Percentiles rank a stretch among this genome's conserved stretches.
Evolutionary conservation across 176 grass and related monocot genomes (phyloP).

Genomic region (Bromus sterilis): DNA sequence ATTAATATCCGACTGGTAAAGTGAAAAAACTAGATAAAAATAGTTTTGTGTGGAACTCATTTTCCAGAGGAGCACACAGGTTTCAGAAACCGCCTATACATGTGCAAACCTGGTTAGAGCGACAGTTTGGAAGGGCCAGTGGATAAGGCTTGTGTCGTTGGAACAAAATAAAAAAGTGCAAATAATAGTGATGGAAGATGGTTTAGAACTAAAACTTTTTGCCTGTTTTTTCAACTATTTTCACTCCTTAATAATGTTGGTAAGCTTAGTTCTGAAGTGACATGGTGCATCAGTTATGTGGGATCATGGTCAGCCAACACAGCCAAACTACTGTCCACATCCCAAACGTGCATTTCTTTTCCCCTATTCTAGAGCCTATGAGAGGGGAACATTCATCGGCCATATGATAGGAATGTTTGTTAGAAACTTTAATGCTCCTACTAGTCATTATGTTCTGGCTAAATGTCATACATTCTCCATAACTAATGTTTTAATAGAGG

Average conservation of each 20-base stretch:
- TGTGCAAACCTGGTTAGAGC: not conserved
- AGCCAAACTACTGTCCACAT: not conserved
- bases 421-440: not conserved
- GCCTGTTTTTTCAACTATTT: not conserved
- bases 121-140: not conserved
- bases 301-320: slow-evolving; percentile 11
- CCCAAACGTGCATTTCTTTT: not conserved
- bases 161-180: not conserved
- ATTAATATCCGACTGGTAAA: not conserved
- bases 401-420: not conserved
- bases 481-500: not conserved
- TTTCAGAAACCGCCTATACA: not conserved
- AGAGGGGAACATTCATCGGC: not conserved
- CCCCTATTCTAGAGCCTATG: not conserved
- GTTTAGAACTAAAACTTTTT: not conserved
- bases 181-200: not conserved
- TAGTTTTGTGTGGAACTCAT: not conserved
- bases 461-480: not conserved
- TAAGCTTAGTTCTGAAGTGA: not conserved
- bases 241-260: not conserved
- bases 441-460: not conserved
- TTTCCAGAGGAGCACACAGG: not conserved
- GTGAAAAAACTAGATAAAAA: not conserved
- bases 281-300: not conserved
- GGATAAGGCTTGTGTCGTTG: not conserved